Evolutionary conservation across 805 yeast genomes (phyloP).

Genomic region (Kuraishia capsulata): DNA sequence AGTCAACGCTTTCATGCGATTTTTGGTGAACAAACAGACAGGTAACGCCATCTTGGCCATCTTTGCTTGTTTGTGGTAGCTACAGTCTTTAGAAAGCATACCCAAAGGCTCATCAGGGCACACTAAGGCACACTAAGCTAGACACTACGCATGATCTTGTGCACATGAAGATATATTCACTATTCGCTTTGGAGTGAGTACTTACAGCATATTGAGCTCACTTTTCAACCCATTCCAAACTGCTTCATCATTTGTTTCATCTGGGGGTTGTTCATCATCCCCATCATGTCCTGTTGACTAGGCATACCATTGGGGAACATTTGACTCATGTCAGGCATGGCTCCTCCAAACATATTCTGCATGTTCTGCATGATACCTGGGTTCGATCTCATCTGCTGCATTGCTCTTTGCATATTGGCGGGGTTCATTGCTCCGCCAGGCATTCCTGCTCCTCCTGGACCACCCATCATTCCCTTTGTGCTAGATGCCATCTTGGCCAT

Average conservation of each 20-base stretch:
- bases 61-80: too few species aligned
- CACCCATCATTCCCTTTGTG: constrained; percentile 48
- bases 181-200: neutral
- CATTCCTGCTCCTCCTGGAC: constrained; percentile 45
- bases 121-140: neutral
- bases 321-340: constrained; percentile 63
- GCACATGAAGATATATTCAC: neutral
- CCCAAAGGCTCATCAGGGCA: too few species aligned
- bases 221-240: constrained; percentile 65
- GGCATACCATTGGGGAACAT: constrained; percentile 41
- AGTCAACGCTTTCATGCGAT: too few species aligned
- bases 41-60: too few species aligned
- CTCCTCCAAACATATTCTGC: constrained; percentile 71
- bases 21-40: too few species aligned
- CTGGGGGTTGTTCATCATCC: constrained; percentile 21
- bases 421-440: constrained; percentile 49
- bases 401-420: constrained; percentile 30
- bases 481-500: constrained; percentile 89
- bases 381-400: constrained; percentile 57
- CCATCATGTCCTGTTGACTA: constrained; percentile 35
- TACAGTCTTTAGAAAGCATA: too few species aligned
- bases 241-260: constrained; percentile 55
- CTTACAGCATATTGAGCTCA: constrained; percentile 23
- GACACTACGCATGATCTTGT: neutral
- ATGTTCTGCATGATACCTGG: constrained; percentile 70